phyloP scores from a whole-genome alignment of 768 basidiomycete species.

The Mycena rebaudengoi region DNA sequence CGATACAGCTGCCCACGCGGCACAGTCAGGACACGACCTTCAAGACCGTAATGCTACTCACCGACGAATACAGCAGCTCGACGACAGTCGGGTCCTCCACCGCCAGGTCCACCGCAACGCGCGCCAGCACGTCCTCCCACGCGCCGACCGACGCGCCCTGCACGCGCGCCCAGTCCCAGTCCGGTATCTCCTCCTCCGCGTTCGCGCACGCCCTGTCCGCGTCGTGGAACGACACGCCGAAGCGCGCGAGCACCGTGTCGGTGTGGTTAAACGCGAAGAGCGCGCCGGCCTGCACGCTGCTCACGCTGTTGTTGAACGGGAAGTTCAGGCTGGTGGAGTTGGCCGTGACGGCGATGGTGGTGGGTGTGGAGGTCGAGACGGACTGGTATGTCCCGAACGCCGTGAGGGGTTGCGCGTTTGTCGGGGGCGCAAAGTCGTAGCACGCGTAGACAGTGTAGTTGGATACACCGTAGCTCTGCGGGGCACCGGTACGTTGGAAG shows the following conservation, averaged over 20 bases:
- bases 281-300: constrained; percentile 53
- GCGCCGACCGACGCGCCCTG: constrained; percentile 44
- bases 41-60: too few relatives aligned
- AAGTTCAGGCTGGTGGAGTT: constrained; percentile 45
- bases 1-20: constrained; percentile 58
- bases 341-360: constrained; percentile 43
- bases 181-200: constrained; percentile 61
- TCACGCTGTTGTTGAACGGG: constrained; percentile 47
- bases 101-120: constrained; percentile 43
- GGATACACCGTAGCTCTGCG: constrained; percentile 54
- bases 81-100: constrained; percentile 52
- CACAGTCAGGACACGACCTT: too few relatives aligned
- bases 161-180: constrained; percentile 55
- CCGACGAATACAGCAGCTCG: constrained; percentile 58
- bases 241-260: constrained; percentile 54
- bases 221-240: constrained; percentile 65
- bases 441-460: constrained; percentile 60
- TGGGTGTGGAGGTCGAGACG: constrained; percentile 40
- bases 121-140: constrained; percentile 55
- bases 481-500: neutral
- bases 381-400: constrained; percentile 54
- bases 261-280: constrained; percentile 49
- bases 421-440: constrained; percentile 52
- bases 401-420: constrained; percentile 30
- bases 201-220: constrained; percentile 64